phyloP scores from a whole-genome alignment of 192 early-diverging fungal species.

The Globomyces pollinis-pini region DNA sequence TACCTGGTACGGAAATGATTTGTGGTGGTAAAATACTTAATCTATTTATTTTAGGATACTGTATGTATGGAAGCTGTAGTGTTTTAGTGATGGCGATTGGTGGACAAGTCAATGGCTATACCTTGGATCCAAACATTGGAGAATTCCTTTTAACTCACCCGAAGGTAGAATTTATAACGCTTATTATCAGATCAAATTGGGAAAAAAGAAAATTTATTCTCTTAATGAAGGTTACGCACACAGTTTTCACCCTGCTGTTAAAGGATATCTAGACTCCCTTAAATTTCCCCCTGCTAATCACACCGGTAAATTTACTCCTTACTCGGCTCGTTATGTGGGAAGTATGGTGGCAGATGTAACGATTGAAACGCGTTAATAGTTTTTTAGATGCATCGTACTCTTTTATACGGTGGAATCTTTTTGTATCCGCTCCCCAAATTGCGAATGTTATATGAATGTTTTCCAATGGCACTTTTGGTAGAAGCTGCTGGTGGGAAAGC shows the following conservation, averaged over 20 bases:
- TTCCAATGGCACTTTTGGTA: constrained; percentile 93
- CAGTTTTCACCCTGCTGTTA: constrained; percentile 81
- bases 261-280: constrained; percentile 80
- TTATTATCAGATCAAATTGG: constrained; percentile 46
- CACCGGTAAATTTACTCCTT: constrained; percentile 61
- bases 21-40: constrained; percentile 44
- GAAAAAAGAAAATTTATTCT: constrained; percentile 89
- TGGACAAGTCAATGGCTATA: constrained; percentile 85
- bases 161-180: constrained; percentile 45
- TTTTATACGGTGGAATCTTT: constrained; percentile 84
- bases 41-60: constrained; percentile 57
- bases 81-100: constrained; percentile 61
- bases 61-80: constrained; percentile 90
- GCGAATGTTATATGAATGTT: constrained; percentile 94
- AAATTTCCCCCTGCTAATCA: constrained; percentile 76
- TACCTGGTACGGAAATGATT: constrained; percentile 85
- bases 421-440: constrained; percentile 89
- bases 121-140: constrained; percentile 91
- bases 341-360: constrained; percentile 96
- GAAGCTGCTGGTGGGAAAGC: constrained; percentile 96
- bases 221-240: constrained; percentile 95
- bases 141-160: constrained; percentile 99
- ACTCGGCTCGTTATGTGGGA: constrained; percentile 92
- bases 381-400: constrained; percentile 68
- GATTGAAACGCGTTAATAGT: background rate